Base-by-base conservation (phyloP, 179 eudicot species). In the Beta lomatogona region DNA sequence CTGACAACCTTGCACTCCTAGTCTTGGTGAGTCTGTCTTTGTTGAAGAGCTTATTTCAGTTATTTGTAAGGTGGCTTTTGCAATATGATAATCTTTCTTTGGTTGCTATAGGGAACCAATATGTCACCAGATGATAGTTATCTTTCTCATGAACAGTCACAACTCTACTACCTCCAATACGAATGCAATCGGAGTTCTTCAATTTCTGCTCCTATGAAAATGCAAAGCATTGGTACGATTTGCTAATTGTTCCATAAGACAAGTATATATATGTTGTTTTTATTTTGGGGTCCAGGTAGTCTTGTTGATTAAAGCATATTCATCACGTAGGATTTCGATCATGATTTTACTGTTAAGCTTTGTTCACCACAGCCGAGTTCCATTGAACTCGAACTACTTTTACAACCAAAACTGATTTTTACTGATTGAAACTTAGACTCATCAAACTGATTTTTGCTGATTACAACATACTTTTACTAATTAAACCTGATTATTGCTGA, bases 101-200 rank as follows among this genome's bases (percentile, higher is more conserved):
- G 63, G 48, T 79, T 76, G 52, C 66, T 82, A 77, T 90, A 94
- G 98, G 98, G 98, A 41, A 77, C 93, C 16, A 83, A 52, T 16
- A 69, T 89, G 53, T 12, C 21, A 68, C 72, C 89, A 44, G 57
- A 71, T 21, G 13, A 0, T 45, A 3, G 75, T n/a, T 80, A 83
- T 83, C 81, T 83, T 80, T 80, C 90, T 63, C 91, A 92, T 57
- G 82, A 89, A n/a, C 70, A 82, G 79, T 52, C 21, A 36, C 85
- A 90, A 3, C 69, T 93, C 31, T 89, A 89, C 79, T 58, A 80
- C 82, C 84, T 94, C 59, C 93, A 91, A 86, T 60, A 88, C 81
- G 85, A 85, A 80, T 94, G 97, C 85, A 36, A 84, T 28, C 54
- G 83, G 54, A 87, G 83, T 82, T 87, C 92, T 59, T 74, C 85